phyloP scores from a whole-genome alignment of 176 grass and related monocot species.

The Olyra latifolia region DNA sequence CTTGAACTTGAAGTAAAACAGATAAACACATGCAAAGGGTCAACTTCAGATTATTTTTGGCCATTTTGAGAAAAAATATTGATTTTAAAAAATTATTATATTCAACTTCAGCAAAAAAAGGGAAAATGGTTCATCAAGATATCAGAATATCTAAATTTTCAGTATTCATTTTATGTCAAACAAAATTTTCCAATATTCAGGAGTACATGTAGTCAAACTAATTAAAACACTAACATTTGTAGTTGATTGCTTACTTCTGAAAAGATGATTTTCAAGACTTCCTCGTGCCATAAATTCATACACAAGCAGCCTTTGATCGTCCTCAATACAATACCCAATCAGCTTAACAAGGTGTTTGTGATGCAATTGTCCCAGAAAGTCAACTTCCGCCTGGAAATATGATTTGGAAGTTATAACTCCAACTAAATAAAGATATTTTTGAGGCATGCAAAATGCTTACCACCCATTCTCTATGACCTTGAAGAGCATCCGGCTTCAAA shows the following conservation, averaged over 20 bases:
- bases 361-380: constrained; percentile 95
- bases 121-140: background rate
- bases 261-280: constrained; percentile 99
- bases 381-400: constrained; percentile 81
- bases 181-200: background rate
- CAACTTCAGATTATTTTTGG: constrained; percentile 6
- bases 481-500: constrained; percentile 93
- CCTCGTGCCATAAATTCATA: constrained; percentile 98
- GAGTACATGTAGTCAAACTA: background rate
- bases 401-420: constrained; percentile 14
- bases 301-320: constrained; percentile 95
- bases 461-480: constrained; percentile 99
- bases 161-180: background rate
- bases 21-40: background rate
- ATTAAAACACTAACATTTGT: background rate
- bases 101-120: background rate
- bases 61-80: background rate
- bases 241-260: constrained; percentile 76
- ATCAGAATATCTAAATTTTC: background rate
- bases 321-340: constrained; percentile 95
- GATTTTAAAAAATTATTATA: background rate
- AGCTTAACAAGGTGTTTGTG: constrained; percentile 98
- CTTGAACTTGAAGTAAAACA: constrained; percentile 12
- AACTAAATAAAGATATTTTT: constrained; percentile 1
- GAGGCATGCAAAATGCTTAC: constrained; percentile 46